A percentile compares a stretch with the other conserved stretches of the same genome.
Evolutionary conservation across 1,284 basidiomycete species (phyloP).

Genomic region (Mycena sp.): DNA sequence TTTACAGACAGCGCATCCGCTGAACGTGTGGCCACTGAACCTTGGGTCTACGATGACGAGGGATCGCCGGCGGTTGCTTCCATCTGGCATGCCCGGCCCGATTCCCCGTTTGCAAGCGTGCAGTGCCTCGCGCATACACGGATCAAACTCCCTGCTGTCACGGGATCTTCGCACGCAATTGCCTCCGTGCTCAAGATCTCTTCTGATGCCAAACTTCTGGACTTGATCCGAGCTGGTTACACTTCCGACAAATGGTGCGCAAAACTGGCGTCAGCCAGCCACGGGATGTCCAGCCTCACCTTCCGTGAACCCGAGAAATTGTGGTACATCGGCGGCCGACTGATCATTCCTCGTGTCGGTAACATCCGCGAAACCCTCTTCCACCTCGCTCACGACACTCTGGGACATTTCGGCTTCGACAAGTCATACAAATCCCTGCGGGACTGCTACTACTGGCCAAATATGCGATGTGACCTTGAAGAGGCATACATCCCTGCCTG

Average conservation of each 20-base stretch:
- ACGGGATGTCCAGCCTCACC: not conserved
- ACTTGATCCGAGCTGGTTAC: not conserved
- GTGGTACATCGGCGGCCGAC: slow-evolving; percentile 2
- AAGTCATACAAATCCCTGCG: not conserved
- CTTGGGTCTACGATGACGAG: too few species aligned
- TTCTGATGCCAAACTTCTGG: not conserved
- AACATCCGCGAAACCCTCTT: too few species aligned
- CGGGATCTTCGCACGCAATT: not conserved
- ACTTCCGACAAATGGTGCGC: not conserved
- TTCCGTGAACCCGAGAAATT: not conserved
- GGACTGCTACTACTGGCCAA: not conserved
- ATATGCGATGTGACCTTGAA: too few species aligned
- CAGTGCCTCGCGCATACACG: not conserved
- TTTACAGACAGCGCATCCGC: not conserved
- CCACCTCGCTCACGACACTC: too few species aligned
- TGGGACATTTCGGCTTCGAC: slow-evolving; percentile 26
- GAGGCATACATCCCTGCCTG: too few species aligned
- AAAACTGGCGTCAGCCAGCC: not conserved
- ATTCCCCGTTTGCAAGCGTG: not conserved
- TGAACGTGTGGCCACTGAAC: too few species aligned
- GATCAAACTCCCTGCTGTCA: not conserved
- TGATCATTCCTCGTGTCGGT: too few species aligned
- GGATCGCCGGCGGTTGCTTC: too few species aligned
- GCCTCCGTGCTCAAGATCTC: not conserved
- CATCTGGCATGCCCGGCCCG: not conserved